phyloP scores from a whole-genome alignment of 768 basidiomycete genomes.

The Mycena indigotica region DNA sequence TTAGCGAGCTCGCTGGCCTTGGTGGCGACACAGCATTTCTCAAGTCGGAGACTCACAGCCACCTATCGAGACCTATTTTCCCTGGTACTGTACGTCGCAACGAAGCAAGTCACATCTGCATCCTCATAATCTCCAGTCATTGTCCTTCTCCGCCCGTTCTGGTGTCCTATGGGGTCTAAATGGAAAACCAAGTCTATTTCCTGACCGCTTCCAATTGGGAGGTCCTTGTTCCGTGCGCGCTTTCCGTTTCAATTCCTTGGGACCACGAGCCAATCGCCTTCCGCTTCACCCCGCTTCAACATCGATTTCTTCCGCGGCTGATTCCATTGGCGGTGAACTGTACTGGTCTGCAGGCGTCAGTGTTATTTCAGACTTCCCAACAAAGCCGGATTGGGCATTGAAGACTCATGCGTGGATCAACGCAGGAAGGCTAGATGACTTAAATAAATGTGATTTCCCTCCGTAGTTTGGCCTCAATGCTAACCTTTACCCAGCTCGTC shows the following conservation, averaged over 20 bases:
- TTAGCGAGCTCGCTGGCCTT: constrained; percentile 74
- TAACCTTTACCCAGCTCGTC: constrained; percentile 36
- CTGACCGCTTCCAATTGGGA: constrained; percentile 91
- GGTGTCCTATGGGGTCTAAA: constrained; percentile 71
- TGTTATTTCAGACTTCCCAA: constrained; percentile 72
- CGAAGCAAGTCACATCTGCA: too few species aligned
- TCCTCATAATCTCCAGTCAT: constrained; percentile 48
- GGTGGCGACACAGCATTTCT: constrained; percentile 80
- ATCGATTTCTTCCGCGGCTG: constrained; percentile 48
- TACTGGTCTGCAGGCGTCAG: constrained; percentile 80
- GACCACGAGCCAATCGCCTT: constrained; percentile 71
- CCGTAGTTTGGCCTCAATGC: constrained; percentile 3
- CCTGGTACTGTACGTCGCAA: constrained; percentile 59
- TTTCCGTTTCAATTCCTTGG: constrained; percentile 76
- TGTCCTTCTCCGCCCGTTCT: constrained; percentile 71
- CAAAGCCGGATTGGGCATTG: constrained; percentile 79
- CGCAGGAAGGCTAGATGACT: constrained; percentile 69
- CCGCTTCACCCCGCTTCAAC: neutral
- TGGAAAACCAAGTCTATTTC: constrained; percentile 56
- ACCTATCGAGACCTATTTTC: constrained; percentile 59
- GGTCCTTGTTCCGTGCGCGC: constrained; percentile 84
- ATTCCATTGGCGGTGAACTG: constrained; percentile 82
- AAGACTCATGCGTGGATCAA: constrained; percentile 83
- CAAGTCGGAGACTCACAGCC: constrained; percentile 70
- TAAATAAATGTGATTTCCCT: constrained; percentile 54